A percentile compares a stretch with the other conserved stretches of the same genome.
These are phyloP conservation scores for Periconia sp. DNA, from an alignment of 2,329 filamentous ascomycete genomes.

Conservation along the genomic window DNA sequence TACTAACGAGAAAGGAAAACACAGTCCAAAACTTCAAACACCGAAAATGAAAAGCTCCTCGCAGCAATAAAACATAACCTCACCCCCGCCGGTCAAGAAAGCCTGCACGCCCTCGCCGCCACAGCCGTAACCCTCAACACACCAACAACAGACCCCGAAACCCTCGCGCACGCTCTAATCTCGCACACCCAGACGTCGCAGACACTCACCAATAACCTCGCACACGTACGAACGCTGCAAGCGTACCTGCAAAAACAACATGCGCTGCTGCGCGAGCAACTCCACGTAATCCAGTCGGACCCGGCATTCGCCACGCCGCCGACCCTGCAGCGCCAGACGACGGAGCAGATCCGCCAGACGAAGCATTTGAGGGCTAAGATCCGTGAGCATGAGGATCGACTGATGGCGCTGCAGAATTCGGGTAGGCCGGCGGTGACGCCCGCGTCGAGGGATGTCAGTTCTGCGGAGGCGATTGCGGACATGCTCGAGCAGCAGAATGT, in stretches of 20 bases:
- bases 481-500: constrained; percentile 64
- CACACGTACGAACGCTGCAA: constrained; percentile 37
- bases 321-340: constrained; percentile 67
- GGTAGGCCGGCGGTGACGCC: constrained; percentile 26
- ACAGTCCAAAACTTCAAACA: constrained; percentile 5
- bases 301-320: constrained; percentile 51
- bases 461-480: constrained; percentile 55
- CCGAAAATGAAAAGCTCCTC: constrained; percentile 27
- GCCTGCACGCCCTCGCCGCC: constrained; percentile 41
- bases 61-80: constrained; percentile 25
- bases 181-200: constrained; percentile 32
- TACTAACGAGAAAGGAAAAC: not conserved
- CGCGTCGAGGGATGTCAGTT: constrained; percentile 36
- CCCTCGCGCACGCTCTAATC: constrained; percentile 39
- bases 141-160: constrained; percentile 25
- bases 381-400: constrained; percentile 59
- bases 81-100: constrained; percentile 29
- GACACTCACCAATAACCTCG: constrained; percentile 33
- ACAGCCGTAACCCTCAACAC: constrained; percentile 41
- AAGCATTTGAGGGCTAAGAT: constrained; percentile 68
- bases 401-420: constrained; percentile 40
- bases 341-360: constrained; percentile 70
- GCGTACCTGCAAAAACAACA: constrained; percentile 37
- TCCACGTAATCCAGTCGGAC: constrained; percentile 30
- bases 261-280: constrained; percentile 28